Evolutionary conservation across 495 filamentous ascomycete genomes (phyloP), one percentile per base, ranked within the genome.

Genomic region (Aspergillus kassunensis): DNA sequence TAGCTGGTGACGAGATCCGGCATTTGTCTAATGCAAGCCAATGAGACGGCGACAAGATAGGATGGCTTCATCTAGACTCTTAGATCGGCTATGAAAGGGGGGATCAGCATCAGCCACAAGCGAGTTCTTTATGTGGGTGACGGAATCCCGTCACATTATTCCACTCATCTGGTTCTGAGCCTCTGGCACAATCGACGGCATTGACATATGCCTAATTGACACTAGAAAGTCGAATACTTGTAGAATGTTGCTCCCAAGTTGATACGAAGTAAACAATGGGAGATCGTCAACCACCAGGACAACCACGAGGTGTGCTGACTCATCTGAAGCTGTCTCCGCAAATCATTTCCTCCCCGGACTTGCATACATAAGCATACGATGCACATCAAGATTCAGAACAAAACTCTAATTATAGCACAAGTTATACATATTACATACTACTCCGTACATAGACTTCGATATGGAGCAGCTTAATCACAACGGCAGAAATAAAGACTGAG

Each of bases 331-430:
- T 11, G 24, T 24, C 33, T 64, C 62, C 41, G 33, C 62, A 33
- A n/a, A 33, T 11, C 27, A 29, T 33, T 33, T 71, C 67, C 34
- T 56, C 58, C 43, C 29, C 43, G 43, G 43, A 45, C 29, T 45
- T 27, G n/a, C 16, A 16, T 39, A 7, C 16, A n/a, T 5, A 12
- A 21, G 37, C 37, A 40, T 40, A 23, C 11, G 13, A 21, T 40
- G 21, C n/a, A 37, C n/a, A 1, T 37, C 4, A 34, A 16, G 8
- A 6, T 34, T 15, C 3, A 16, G 3, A n/a, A 1, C 34, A 37
- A 37, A 37, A 37, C 4, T 27, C n/a, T n/a, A n/a, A n/a, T n/a
- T n/a, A n/a, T n/a, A n/a, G n/a, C n/a, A n/a, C n/a, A n/a, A n/a
- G n/a, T n/a, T n/a, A n/a, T n/a, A n/a, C n/a, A n/a, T n/a, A n/a